Conservation (phyloP, 2,329 filamentous ascomycete species). For the Coniella vitis region DNA sequence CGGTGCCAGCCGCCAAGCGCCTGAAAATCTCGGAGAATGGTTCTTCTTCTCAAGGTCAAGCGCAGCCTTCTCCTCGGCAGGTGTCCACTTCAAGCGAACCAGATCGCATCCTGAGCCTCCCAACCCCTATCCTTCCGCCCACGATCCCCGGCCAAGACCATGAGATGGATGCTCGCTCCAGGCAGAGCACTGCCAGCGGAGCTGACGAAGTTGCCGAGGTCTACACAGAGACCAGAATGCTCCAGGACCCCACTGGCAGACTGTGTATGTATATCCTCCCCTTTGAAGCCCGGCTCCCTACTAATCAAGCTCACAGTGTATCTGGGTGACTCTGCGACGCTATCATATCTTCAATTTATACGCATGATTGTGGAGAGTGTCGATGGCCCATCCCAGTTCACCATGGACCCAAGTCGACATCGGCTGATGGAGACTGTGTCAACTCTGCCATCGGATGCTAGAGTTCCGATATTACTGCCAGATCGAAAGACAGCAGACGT, state of each 20-base stretch:
- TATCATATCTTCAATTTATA: constrained; percentile 54
- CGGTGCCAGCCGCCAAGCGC: constrained; percentile 6
- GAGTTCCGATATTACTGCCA: constrained; percentile 47
- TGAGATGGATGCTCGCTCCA: constrained; percentile 28
- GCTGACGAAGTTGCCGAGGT: constrained; percentile 50
- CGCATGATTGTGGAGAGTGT: constrained; percentile 52
- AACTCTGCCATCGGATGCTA: constrained; percentile 36
- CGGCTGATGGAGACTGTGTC: constrained; percentile 50
- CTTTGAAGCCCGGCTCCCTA: neutral
- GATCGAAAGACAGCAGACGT: constrained; percentile 46
- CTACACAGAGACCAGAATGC: constrained; percentile 48
- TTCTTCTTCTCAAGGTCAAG: neutral
- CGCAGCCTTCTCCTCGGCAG: neutral
- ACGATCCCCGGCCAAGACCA: constrained; percentile 19
- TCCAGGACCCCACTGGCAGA: constrained; percentile 51
- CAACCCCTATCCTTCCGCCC: constrained; percentile 6
- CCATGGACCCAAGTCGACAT: constrained; percentile 48
- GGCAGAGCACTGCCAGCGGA: constrained; percentile 34
- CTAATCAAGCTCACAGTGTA: constrained; percentile 32
- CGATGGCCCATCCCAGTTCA: constrained; percentile 50
- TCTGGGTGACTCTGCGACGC: constrained; percentile 55
- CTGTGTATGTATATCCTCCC: constrained; percentile 37
- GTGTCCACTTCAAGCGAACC: constrained; percentile 19
- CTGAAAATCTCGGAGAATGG: constrained; percentile 16
- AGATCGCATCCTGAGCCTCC: constrained; percentile 26